Conservation (phyloP, 768 basidiomycete genomes). For the Agaricus blazei region DNA sequence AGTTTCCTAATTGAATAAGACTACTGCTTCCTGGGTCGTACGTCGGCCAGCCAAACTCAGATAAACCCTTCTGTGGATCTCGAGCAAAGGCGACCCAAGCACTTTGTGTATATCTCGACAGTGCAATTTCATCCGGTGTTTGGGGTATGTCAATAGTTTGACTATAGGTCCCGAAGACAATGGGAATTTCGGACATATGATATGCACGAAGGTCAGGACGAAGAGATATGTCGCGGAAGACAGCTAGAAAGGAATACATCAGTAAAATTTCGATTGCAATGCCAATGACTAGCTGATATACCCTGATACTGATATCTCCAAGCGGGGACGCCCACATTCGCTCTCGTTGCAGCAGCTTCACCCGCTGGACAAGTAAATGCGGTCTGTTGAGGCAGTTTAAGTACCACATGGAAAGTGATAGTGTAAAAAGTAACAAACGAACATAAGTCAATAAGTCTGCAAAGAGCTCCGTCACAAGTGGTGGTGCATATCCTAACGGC, state of each 20-base stretch:
- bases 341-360: slow-evolving; percentile 20
- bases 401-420: background rate
- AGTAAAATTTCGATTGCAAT: background rate
- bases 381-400: slow-evolving; percentile 10
- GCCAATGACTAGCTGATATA: background rate
- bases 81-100: slow-evolving; percentile 41
- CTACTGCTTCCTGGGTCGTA: slow-evolving; percentile 15
- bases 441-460: slow-evolving; percentile 28
- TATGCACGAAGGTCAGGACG: slow-evolving; percentile 28
- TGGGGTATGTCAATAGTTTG: slow-evolving; percentile 17
- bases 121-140: slow-evolving; percentile 20
- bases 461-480: slow-evolving; percentile 24
- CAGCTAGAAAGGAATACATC: slow-evolving; percentile 13
- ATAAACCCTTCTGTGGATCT: slow-evolving; percentile 27
- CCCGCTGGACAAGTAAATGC: slow-evolving; percentile 27
- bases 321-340: slow-evolving; percentile 21
- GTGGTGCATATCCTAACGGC: slow-evolving; percentile 20
- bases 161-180: slow-evolving; percentile 32
- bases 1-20: slow-evolving; percentile 19
- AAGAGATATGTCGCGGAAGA: slow-evolving; percentile 29
- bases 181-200: slow-evolving; percentile 32
- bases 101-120: slow-evolving; percentile 29
- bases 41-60: slow-evolving; percentile 17
- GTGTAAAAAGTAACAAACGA: background rate
- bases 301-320: slow-evolving; percentile 26